Base-by-base conservation (phyloP, 768 basidiomycete genomes). In the Mycena polygramma region DNA sequence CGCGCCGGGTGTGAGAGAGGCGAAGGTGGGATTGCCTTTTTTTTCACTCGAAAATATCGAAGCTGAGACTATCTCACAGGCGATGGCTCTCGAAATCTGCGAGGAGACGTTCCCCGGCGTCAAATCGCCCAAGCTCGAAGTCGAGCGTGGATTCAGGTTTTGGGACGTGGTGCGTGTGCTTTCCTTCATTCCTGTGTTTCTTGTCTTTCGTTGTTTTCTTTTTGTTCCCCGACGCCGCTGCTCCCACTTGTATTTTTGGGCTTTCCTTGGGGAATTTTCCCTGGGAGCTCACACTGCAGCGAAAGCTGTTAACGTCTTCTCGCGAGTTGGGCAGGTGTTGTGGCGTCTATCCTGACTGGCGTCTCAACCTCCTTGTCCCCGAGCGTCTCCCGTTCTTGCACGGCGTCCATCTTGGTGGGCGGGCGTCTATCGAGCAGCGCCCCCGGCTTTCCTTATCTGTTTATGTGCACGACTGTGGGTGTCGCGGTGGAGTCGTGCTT, bases 71-170 rank as follows among this genome's bases (percentile, higher is more conserved):
- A 8, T 19, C n/a, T 6, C 36, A 9, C 60, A 73, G 75, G 84
- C 88, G 61, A 88, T 94, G 85, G 96, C 96, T 55, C 87, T 98
- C 51, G 94, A 93, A 72, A 91, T 97, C 74, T 94, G 97, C 78
- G 96, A 98, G 76, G 93, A 96, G 78, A 96, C 94, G 65, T 98
- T 99, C 87, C 89, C 92, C 22, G 96, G 94, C 24, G 94, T 99
- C 74, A 97, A 96, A 85, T 80, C 77, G 66, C 95, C 97, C 5
- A 90, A 92, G 82, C 83, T 84, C 70, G 97, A 99, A 86, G 93
- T 99, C 68, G 96, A 98, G 81, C 84, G 97, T 58, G 97, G 97
- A 8, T 98, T 99, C 86, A 87, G 97, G 77, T 99, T 99, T 86
- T 99, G 97, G 97, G 96, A 98, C 79, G 88, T 97, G 81, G 97